Evolutionary conservation across 1,139 yeast species (phyloP), one percentile per base, ranked within the genome.

Genomic region (Blastobotrys malaysiensis): DNA sequence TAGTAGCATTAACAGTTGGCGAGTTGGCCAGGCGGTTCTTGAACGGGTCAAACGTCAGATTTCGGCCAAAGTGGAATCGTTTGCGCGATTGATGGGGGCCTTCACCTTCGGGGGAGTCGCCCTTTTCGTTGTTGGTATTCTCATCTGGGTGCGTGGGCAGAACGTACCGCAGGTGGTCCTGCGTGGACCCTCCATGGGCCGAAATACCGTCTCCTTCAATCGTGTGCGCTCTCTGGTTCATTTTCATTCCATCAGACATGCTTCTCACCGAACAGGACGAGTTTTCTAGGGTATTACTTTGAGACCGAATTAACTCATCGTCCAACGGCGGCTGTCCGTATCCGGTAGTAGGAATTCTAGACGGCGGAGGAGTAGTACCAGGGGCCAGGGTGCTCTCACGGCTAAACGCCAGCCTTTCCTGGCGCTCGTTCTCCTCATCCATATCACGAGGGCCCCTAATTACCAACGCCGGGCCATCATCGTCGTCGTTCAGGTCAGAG

Each of bases 381-480:
- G 45, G 24, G 13, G 43, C 44, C 24, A 43, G 24, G 2, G 14
- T 18, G 9, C 45, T 24, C 36, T 22, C 46, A 9, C 48, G 36
- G 19, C 39, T 16, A 9, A 13, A n/a, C 14, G 27, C 48, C 18
- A 19, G 24, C 22, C 43, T 47, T 52, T 58, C 60, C 43, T 48
- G 60, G 24, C 53, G 55, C 53, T 61, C 69, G 49, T 59, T 67
- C 60, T 63, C 69, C 62, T 65, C 81, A 80, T 69, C 90, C 73
- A 67, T 62, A 48, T 86, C 95, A 43, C 83, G 80, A 1, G 97
- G 97, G 1, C 95, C 84, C 60, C 81, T 80, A 54, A 90, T 86
- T 11, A 87, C 82, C 50, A 91, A 73, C 0, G 95, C 90, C 9
- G 96, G 97, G 1, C 91, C 97, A 43, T 83, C 84, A 31, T 83